These are phyloP conservation scores for Paraphoma sp. DNA, from an alignment of 2,329 filamentous ascomycete species.

Conservation along the genomic window DNA sequence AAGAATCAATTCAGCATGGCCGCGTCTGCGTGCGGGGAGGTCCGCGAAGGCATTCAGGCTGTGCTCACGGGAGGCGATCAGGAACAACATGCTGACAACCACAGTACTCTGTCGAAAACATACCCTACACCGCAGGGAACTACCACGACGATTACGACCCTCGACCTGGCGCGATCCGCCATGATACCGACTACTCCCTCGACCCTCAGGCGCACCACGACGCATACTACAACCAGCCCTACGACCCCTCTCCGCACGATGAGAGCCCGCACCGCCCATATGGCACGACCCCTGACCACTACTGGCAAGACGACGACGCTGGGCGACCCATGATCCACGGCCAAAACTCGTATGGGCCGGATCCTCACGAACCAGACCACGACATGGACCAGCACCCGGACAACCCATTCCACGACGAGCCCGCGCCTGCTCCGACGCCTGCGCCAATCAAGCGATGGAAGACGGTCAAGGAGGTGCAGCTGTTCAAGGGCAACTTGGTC, in stretches of 20 bases:
- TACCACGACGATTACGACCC: slow-evolving; percentile 60
- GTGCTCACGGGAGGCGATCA: not conserved
- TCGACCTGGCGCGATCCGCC: slow-evolving; percentile 56
- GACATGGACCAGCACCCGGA: slow-evolving; percentile 52
- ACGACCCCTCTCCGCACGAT: slow-evolving; percentile 72
- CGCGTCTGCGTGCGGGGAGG: no score
- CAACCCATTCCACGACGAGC: slow-evolving; percentile 49
- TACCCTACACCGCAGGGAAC: slow-evolving; percentile 70
- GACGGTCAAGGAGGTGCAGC: slow-evolving; percentile 96
- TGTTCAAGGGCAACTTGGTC: slow-evolving; percentile 96
- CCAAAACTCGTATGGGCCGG: slow-evolving; percentile 66
- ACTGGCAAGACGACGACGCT: slow-evolving; percentile 74
- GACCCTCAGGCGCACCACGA: slow-evolving; percentile 88
- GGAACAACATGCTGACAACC: slow-evolving; percentile 12
- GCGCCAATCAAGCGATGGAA: slow-evolving; percentile 87
- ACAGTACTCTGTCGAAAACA: slow-evolving; percentile 74
- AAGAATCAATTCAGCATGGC: no score
- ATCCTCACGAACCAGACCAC: slow-evolving; percentile 57
- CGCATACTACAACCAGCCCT: slow-evolving; percentile 83
- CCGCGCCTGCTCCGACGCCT: slow-evolving; percentile 59
- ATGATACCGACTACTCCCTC: slow-evolving; percentile 71
- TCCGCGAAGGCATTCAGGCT: not conserved
- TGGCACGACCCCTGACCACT: slow-evolving; percentile 56
- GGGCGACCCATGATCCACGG: slow-evolving; percentile 77
- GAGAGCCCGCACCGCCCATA: slow-evolving; percentile 62